Evolutionary conservation across 2,329 filamentous ascomycete genomes (phyloP).

Genomic region (Pyrenophora tritici-repentis): DNA sequence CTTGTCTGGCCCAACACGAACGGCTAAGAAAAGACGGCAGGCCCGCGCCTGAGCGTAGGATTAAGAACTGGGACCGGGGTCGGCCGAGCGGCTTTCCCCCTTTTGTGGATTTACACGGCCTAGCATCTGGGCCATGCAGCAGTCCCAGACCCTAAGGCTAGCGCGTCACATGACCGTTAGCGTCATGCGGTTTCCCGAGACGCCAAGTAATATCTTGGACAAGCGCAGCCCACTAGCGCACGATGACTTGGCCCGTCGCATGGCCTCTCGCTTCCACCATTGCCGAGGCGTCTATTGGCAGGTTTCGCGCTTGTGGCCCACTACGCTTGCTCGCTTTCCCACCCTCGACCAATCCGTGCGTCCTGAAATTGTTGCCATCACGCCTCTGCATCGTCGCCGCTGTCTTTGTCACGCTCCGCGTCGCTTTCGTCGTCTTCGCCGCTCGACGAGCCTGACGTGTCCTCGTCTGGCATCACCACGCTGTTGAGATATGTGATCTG

Average conservation of each 20-base stretch:
- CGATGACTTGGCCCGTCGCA: constrained; percentile 14
- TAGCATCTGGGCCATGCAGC: constrained; percentile 14
- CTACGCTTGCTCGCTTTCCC: constrained; percentile 11
- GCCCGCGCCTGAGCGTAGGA: constrained; percentile 22
- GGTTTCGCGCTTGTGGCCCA: constrained; percentile 25
- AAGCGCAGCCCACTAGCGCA: constrained; percentile 24
- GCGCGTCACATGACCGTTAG: constrained; percentile 26
- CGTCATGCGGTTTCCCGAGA: constrained; percentile 25
- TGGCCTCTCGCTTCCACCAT: constrained; percentile 23
- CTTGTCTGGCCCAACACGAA: constrained; percentile 11
- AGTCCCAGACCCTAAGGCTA: constrained; percentile 1
- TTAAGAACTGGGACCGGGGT: constrained; percentile 28
- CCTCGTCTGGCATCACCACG: constrained; percentile 56
- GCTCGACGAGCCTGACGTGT: constrained; percentile 36
- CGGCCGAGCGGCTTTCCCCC: constrained; percentile 10
- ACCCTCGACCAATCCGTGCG: constrained; percentile 9
- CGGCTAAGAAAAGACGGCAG: constrained; percentile 24
- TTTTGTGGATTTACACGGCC: constrained; percentile 12
- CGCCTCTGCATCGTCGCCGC: constrained; percentile 14
- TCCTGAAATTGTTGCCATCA: constrained; percentile 17
- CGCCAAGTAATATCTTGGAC: constrained; percentile 6
- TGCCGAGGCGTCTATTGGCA: constrained; percentile 33
- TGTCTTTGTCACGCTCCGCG: constrained; percentile 18
- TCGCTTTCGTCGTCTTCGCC: constrained; percentile 35
- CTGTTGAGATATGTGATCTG: constrained; percentile 58